These are phyloP conservation scores for Aureobasidium sp. DNA, from an alignment of 2,329 filamentous ascomycete species.

Conservation along the genomic window DNA sequence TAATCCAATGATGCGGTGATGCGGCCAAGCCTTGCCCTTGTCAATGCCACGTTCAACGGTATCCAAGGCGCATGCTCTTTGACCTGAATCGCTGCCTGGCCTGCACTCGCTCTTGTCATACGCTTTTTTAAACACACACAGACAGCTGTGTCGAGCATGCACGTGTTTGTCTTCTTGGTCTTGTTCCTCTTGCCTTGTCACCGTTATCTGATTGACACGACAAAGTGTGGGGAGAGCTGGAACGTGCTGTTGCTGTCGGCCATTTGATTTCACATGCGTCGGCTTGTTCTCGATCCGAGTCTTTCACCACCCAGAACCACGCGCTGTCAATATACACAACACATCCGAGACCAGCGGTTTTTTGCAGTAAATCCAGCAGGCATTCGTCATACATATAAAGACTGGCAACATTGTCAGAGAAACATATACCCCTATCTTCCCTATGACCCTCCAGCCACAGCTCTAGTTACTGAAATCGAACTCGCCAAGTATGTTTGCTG, in stretches of 20 bases:
- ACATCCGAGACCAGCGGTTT: neutral
- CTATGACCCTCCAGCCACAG: too few relatives aligned
- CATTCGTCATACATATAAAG: too few relatives aligned
- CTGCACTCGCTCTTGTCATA: neutral
- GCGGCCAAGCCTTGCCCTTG: slow-evolving; percentile 7
- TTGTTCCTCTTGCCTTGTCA: neutral
- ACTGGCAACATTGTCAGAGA: too few relatives aligned
- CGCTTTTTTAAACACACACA: neutral
- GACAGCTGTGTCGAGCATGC: neutral
- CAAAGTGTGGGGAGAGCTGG: neutral
- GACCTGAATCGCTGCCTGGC: neutral
- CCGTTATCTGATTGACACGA: slow-evolving; percentile 2
- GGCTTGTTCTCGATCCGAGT: neutral
- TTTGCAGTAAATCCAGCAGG: too few relatives aligned
- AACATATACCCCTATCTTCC: too few relatives aligned
- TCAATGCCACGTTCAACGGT: neutral
- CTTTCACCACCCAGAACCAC: neutral
- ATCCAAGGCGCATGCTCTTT: neutral
- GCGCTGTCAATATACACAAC: neutral
- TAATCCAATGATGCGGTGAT: slow-evolving; percentile 1
- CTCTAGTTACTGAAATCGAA: too few relatives aligned
- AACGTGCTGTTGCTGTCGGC: slow-evolving; percentile 2
- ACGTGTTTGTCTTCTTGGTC: neutral
- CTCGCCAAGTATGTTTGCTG: too few relatives aligned
- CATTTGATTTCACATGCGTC: slow-evolving; percentile 10